A percentile compares a stretch with the other conserved stretches of the same genome.
phyloP scores from a whole-genome alignment of 352 stramenopile species.

The Phytophthora tubulina region DNA sequence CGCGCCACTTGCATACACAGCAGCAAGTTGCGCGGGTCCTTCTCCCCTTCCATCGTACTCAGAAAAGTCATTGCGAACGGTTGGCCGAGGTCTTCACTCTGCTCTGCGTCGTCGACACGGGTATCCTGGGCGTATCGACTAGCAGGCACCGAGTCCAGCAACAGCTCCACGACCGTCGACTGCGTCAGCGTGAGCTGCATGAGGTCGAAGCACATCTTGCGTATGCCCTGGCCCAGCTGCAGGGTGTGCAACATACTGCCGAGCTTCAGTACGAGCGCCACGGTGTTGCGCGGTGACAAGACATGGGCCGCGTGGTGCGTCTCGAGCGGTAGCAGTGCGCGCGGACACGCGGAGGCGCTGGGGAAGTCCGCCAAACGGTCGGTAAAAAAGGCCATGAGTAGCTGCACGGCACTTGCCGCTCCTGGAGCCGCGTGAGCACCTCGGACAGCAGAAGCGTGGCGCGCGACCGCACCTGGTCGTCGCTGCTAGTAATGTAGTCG shows the following conservation, averaged over 20 bases:
- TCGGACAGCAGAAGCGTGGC: conserved; percentile 89
- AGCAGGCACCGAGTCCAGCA: conserved; percentile 44
- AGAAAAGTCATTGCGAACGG: conserved; percentile 82
- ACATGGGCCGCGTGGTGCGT: conserved; percentile 75
- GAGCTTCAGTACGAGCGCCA: conserved; percentile 75
- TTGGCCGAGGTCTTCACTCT: conserved; percentile 51
- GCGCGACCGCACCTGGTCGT: conserved; percentile 85
- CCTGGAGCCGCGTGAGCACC: conserved; percentile 88
- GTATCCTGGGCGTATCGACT: conserved; percentile 29
- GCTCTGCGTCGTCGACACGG: conserved; percentile 32
- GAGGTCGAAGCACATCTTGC: conserved; percentile 87
- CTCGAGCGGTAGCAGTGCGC: conserved; percentile 78
- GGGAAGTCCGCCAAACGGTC: conserved; percentile 89
- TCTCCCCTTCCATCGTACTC: conserved; percentile 91
- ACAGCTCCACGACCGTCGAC: conserved; percentile 58
- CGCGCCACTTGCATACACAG: conserved; percentile 82
- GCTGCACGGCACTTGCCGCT: conserved; percentile 72
- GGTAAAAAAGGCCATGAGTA: conserved; percentile 88
- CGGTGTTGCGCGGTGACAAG: conserved; percentile 51
- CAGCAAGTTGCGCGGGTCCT: conserved; percentile 89
- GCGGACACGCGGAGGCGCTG: conserved; percentile 81
- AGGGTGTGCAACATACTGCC: conserved; percentile 76
- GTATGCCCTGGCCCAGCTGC: conserved; percentile 86
- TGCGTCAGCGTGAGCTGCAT: conserved; percentile 77
- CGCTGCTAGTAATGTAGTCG: conserved; percentile 67